Evolutionary conservation across 495 filamentous ascomycete species (phyloP).

Genomic region (Rhizodiscina lignyota): DNA sequence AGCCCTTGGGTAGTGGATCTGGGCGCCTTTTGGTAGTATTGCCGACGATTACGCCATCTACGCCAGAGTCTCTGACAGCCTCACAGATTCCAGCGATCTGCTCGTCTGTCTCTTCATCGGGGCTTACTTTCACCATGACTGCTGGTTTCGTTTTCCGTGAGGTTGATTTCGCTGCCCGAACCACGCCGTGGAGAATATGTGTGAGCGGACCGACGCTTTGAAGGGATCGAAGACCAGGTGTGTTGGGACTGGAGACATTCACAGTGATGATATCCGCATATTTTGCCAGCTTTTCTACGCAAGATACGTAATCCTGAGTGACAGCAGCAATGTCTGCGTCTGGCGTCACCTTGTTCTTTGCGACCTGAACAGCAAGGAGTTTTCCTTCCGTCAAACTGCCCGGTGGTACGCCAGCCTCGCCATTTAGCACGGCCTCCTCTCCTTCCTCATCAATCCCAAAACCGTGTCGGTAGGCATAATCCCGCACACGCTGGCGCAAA

Average conservation of each 20-base stretch:
- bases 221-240: conserved; percentile 69
- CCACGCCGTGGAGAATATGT: conserved; percentile 62
- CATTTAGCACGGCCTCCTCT: conserved; percentile 57
- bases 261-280: conserved; percentile 93
- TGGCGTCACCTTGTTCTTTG: conserved; percentile 87
- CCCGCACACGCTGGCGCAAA: conserved; percentile 58
- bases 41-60: conserved; percentile 92
- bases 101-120: conserved; percentile 71
- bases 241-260: conserved; percentile 94
- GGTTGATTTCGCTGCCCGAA: conserved; percentile 50
- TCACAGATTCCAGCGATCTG: conserved; percentile 78
- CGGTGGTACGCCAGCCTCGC: conserved; percentile 44
- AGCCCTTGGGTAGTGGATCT: conserved; percentile 45
- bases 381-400: conserved; percentile 60
- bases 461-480: conserved; percentile 54
- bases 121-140: conserved; percentile 95
- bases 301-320: conserved; percentile 68
- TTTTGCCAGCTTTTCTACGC: conserved; percentile 59
- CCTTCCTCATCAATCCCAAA: conserved; percentile 43
- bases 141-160: conserved; percentile 56
- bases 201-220: conserved; percentile 73
- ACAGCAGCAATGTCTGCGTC: conserved; percentile 75
- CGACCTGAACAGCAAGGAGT: conserved; percentile 80
- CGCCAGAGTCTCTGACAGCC: conserved; percentile 67
- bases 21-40: conserved; percentile 84